Evolutionary conservation across 805 yeast species (phyloP).

Genomic region (Wickerhamomyces strasburgensis): DNA sequence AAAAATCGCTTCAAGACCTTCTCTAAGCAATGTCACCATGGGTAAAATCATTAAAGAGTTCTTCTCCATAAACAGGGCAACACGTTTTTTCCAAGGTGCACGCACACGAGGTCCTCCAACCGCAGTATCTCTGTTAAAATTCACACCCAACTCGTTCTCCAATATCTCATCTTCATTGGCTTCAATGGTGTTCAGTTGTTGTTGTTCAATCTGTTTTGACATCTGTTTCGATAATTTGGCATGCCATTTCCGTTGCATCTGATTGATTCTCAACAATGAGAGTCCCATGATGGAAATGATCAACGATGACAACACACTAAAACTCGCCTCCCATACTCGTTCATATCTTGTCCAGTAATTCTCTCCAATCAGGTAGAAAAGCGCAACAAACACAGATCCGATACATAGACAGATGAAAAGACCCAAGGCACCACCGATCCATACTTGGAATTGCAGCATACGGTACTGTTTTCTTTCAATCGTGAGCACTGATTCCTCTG

Average conservation of each 20-base stretch:
- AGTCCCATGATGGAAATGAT: constrained; percentile 86
- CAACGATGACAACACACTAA: constrained; percentile 71
- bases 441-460: constrained; percentile 59
- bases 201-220: constrained; percentile 20
- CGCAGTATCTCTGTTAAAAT: neutral
- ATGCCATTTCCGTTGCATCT: constrained; percentile 80
- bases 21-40: constrained; percentile 79
- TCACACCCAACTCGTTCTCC: constrained; percentile 13
- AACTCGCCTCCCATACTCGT: constrained; percentile 84
- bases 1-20: constrained; percentile 89
- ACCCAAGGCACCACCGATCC: constrained; percentile 80
- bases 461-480: constrained; percentile 33
- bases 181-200: constrained; percentile 12
- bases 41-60: constrained; percentile 77
- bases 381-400: constrained; percentile 65
- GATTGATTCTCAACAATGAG: constrained; percentile 74
- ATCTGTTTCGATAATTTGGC: constrained; percentile 66
- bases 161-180: constrained; percentile 16
- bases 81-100: too few relatives aligned
- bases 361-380: constrained; percentile 76
- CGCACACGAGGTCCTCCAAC: too few relatives aligned
- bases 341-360: constrained; percentile 87
- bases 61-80: constrained; percentile 38
- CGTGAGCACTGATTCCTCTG: constrained; percentile 15
- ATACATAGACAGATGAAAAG: constrained; percentile 62